A percentile compares a stretch with the other conserved stretches of the same genome.
Evolutionary conservation across 176 grass and related monocot species (phyloP).

Genomic region (Phoenix dactylifera): DNA sequence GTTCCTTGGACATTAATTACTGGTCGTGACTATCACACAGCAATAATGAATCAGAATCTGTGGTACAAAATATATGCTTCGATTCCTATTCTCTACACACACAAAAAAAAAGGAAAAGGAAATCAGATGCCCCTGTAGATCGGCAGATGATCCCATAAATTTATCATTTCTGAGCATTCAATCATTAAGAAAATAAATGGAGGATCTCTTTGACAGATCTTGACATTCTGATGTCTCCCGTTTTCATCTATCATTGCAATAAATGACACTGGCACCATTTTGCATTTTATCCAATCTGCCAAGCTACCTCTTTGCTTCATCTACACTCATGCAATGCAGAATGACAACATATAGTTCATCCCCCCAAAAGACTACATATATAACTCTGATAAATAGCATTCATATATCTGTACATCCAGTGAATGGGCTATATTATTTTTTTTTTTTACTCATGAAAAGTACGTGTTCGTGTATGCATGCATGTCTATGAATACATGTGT

Average conservation of each 20-base stretch:
- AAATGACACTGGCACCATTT: conserved; percentile 28
- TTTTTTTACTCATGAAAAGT: no score
- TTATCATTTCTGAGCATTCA: conserved; percentile 18
- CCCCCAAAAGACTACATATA: background rate
- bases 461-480: no score
- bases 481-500: no score
- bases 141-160: conserved; percentile 11
- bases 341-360: background rate
- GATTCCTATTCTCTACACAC: background rate
- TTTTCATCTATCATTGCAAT: conserved; percentile 41
- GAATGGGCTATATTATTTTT: no score
- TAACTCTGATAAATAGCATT: background rate
- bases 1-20: background rate
- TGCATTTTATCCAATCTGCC: conserved; percentile 24
- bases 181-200: conserved; percentile 52
- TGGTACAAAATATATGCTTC: conserved; percentile 17
- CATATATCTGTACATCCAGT: background rate
- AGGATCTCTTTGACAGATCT: conserved; percentile 45
- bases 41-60: background rate
- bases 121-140: conserved; percentile 9
- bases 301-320: conserved; percentile 13
- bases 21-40: background rate
- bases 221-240: conserved; percentile 23
- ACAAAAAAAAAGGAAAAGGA: background rate
- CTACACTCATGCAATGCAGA: background rate